A percentile compares a stretch with the other conserved stretches of the same genome.
phyloP scores from a whole-genome alignment of 1,139 yeast species.

The Lizanozyma gosingica region DNA sequence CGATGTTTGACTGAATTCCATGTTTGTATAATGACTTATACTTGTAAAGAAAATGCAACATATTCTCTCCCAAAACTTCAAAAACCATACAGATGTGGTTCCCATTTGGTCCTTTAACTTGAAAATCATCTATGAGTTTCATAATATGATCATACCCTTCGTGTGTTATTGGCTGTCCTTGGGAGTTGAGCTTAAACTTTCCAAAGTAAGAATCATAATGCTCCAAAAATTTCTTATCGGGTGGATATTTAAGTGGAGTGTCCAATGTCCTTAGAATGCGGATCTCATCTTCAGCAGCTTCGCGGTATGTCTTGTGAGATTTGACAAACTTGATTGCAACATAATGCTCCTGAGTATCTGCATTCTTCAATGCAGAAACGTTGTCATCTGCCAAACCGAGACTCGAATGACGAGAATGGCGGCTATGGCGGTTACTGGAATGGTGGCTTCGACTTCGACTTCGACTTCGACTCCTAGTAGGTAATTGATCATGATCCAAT shows the following conservation, averaged over 20 bases:
- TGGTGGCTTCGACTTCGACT: background rate
- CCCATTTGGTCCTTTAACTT: slow-evolving; percentile 34
- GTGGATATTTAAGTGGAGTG: slow-evolving; percentile 8
- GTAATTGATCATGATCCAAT: background rate
- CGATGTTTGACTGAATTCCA: background rate
- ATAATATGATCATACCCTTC: slow-evolving; percentile 34
- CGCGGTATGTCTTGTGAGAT: slow-evolving; percentile 29
- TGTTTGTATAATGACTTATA: slow-evolving; percentile 13
- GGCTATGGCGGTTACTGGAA: background rate
- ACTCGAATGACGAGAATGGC: background rate
- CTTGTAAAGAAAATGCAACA: slow-evolving; percentile 28
- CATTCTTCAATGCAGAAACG: background rate
- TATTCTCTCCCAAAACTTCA: slow-evolving; percentile 35
- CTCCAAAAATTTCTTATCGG: slow-evolving; percentile 8
- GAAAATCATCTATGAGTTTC: slow-evolving; percentile 31
- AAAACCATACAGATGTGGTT: slow-evolving; percentile 37
- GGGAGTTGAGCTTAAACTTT: slow-evolving; percentile 3
- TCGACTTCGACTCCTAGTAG: background rate
- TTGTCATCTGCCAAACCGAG: slow-evolving; percentile 2
- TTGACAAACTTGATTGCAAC: slow-evolving; percentile 38
- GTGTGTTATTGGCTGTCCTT: slow-evolving; percentile 12
- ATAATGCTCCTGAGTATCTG: slow-evolving; percentile 13
- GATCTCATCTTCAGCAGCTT: slow-evolving; percentile 37
- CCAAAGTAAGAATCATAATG: slow-evolving; percentile 12
- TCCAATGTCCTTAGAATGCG: slow-evolving; percentile 18